Evolutionary conservation across 495 filamentous ascomycete species (phyloP), one percentile per base, ranked within the genome.

Genomic region (Neurospora africana): DNA sequence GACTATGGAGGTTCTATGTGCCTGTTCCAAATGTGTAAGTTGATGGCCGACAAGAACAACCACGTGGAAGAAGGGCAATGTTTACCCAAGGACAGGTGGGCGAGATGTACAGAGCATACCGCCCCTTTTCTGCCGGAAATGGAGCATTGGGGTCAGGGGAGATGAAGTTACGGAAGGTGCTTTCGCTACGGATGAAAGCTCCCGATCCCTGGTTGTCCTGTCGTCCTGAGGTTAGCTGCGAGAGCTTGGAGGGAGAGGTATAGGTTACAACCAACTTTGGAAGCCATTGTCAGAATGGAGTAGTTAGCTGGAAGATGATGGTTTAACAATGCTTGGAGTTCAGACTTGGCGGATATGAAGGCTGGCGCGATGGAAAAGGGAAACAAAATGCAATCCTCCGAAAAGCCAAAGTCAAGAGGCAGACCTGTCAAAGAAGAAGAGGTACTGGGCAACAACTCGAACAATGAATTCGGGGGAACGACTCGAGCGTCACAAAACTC

Each of bases 51-150:
- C 37, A 40, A 40, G 47, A 27, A 61, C 15, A 65, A 19, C 10
- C 5, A 23, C 7, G 53, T 8, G 53, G 67, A 41, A 58, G 38
- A 13, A 75, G 38, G 19, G 17, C 19, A 33, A 8, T 21, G 3
- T 78, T 67, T 71, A 81, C 82, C 90, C 91, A 93, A 13, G 90
- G 91, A 78, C 91, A 92, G 38, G 87, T 87, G 7, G 83, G 83
- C 65, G 88, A 87, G 70, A 92, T 79, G 78, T 91, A 93, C 33
- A 93, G 83, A 13, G 88, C 89, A 79, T 92, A 93, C 72, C 91
- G 88, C 72, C 84, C 86, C 73, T 87, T 88, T 75, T 90, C 89
- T 4, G 91, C 83, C 0, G 91, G 87, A 75, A 91, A 93, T 43
- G 82, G 75, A 9, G 89, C 81, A 37, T 75, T 75, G 3, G 86